Base-by-base conservation (phyloP, 108 stramenopile species). In the Discostella stelligeroides region DNA sequence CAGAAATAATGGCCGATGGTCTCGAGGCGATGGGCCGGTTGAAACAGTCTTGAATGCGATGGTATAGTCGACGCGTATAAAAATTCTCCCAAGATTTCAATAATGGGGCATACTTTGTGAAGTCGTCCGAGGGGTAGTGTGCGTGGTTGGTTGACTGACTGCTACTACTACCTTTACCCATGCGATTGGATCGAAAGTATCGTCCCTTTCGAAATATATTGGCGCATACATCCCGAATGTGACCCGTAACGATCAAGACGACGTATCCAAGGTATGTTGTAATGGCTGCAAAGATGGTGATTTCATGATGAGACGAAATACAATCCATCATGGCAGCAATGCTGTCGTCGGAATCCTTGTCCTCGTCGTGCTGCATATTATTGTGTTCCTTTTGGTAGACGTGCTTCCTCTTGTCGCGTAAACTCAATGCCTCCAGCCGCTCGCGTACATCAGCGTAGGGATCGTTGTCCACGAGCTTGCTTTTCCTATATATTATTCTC, bases 21-120 rank as follows among this genome's bases (percentile, higher is more conserved):
- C 87, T 74, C 41, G 93, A 95, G 46, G 89, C 88, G 20, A 99
- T 95, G 53, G 99, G 99, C 7, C 99, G 85, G 72, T 98, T 97
- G 83, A 95, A 99, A 75, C 95, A 97, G 79, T 99, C 98, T 70
- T 97, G 96, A 48, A 98, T 96, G 39, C 98, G 90, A 63, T 97
- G 96, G 75, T 98, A 98, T 8, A 99, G 63, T 8, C 99, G 77
- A 4, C 98, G 74, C 0, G 95, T 97, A 80, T 96, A 99, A 63
- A 98, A 98, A 76, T 97, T 95, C 69, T 98, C 98, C 94, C 96
- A 98, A 17, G 80, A 82, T 64, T 97, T 90, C 75, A 99, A 82
- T 3, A 98, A 86, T 2, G 95, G 91, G 3, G 97, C 95, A 77
- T 87, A 96, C 27, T 70, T 82, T 24, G 60, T 59, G 12, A 73